phyloP scores from a whole-genome alignment of 2,329 filamentous ascomycete genomes.

The Penicillium hesseltinei region DNA sequence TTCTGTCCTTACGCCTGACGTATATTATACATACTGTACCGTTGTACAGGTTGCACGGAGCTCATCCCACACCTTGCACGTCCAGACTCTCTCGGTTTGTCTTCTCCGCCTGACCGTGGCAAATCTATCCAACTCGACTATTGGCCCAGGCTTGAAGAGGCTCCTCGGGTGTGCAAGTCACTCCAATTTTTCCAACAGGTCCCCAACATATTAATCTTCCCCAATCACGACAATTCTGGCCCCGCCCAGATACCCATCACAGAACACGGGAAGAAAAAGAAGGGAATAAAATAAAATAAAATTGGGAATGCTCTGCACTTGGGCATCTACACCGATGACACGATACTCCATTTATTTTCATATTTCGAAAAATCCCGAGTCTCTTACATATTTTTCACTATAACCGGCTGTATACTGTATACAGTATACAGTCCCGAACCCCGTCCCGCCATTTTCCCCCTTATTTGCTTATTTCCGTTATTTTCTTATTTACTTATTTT shows the following conservation, averaged over 20 bases:
- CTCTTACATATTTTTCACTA: no score
- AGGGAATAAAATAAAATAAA: neutral
- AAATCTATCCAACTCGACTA: slow-evolving; percentile 9
- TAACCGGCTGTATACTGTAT: neutral
- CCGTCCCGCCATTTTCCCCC: no score
- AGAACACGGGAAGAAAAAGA: neutral
- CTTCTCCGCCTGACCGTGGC: slow-evolving; percentile 16
- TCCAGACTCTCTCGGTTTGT: neutral
- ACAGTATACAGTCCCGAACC: neutral
- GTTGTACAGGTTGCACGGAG: neutral
- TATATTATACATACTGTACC: neutral
- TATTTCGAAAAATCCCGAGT: neutral
- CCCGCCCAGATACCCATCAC: neutral
- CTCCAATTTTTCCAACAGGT: neutral
- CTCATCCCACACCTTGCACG: neutral
- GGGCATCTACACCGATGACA: neutral
- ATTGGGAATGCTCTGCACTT: neutral
- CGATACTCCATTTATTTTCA: neutral
- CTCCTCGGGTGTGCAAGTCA: neutral
- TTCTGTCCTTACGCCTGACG: slow-evolving; percentile 5
- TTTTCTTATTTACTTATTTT: neutral
- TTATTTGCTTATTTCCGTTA: no score
- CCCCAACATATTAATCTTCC: neutral
- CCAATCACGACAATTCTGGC: neutral
- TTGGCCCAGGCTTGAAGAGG: neutral